A percentile compares a stretch with the other conserved stretches of the same genome.
phyloP scores from a whole-genome alignment of 805 yeast genomes.

The Debaryomyces maramus region DNA sequence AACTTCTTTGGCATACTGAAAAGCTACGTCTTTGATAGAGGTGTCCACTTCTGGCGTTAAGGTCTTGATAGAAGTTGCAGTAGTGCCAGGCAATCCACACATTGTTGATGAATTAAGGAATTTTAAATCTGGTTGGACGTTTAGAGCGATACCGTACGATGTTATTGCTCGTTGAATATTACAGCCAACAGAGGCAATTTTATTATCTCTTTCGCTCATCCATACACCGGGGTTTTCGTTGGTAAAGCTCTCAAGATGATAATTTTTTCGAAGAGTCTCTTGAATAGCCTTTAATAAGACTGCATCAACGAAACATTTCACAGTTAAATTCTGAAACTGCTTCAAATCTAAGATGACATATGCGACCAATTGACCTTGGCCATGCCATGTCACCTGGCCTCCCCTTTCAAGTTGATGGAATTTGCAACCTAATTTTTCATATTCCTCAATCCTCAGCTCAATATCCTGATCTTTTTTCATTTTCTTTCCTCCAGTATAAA shows the following conservation, averaged over 20 bases:
- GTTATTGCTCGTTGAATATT: conserved; percentile 83
- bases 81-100: conserved; percentile 75
- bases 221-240: conserved; percentile 89
- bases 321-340: conserved; percentile 54
- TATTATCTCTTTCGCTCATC: conserved; percentile 52
- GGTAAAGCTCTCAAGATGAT: conserved; percentile 45
- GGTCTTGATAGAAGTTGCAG: conserved; percentile 35
- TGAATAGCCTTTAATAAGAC: conserved; percentile 61
- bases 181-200: conserved; percentile 88
- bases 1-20: conserved; percentile 35
- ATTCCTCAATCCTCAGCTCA: conserved; percentile 23
- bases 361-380: conserved; percentile 89
- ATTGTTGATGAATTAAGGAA: conserved; percentile 72
- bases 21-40: conserved; percentile 28
- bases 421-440: conserved; percentile 46
- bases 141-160: conserved; percentile 86
- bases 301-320: conserved; percentile 63
- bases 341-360: conserved; percentile 71
- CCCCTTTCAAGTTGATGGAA: conserved; percentile 86
- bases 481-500: conserved; percentile 90
- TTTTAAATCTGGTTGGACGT: conserved; percentile 69
- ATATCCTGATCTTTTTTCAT: conserved; percentile 54
- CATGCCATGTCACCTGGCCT: conserved; percentile 96
- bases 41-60: conserved; percentile 14
- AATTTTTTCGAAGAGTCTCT: conserved; percentile 39